These are phyloP conservation scores for Colletotrichum caudatum DNA, from an alignment of 2,329 filamentous ascomycete species.

Conservation along the genomic window DNA sequence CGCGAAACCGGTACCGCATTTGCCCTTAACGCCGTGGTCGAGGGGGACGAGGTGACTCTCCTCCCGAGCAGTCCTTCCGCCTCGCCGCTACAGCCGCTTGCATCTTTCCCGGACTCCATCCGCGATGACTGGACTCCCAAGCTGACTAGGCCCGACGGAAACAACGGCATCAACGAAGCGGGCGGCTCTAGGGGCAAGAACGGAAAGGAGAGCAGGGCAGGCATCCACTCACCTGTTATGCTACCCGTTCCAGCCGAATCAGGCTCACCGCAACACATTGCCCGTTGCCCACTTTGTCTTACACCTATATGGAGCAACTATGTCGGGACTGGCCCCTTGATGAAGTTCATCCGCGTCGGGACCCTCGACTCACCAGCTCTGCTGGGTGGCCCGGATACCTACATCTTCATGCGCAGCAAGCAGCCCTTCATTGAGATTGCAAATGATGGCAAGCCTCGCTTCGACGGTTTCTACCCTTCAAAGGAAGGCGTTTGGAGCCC, in stretches of 20 bases:
- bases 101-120: slow-evolving; percentile 23
- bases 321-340: slow-evolving; percentile 46
- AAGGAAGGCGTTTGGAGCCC: slow-evolving; percentile 49
- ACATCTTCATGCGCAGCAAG: slow-evolving; percentile 58
- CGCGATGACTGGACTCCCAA: slow-evolving; percentile 29
- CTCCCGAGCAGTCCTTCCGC: slow-evolving; percentile 46
- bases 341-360: slow-evolving; percentile 57
- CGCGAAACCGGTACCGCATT: slow-evolving; percentile 56
- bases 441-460: slow-evolving; percentile 53
- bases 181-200: background rate
- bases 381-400: slow-evolving; percentile 57
- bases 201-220: background rate
- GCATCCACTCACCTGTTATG: slow-evolving; percentile 40
- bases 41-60: slow-evolving; percentile 51
- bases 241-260: slow-evolving; percentile 54
- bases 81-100: slow-evolving; percentile 25
- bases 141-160: slow-evolving; percentile 7
- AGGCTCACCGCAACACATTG: slow-evolving; percentile 55
- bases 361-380: slow-evolving; percentile 56
- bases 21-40: slow-evolving; percentile 57
- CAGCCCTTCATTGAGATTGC: slow-evolving; percentile 53
- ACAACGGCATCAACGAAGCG: background rate
- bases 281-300: slow-evolving; percentile 57
- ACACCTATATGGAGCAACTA: slow-evolving; percentile 58
- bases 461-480: slow-evolving; percentile 52